These are phyloP conservation scores for Fraxinus paxiana DNA, from an alignment of 305 asterid genomes.

Conservation along the genomic window DNA sequence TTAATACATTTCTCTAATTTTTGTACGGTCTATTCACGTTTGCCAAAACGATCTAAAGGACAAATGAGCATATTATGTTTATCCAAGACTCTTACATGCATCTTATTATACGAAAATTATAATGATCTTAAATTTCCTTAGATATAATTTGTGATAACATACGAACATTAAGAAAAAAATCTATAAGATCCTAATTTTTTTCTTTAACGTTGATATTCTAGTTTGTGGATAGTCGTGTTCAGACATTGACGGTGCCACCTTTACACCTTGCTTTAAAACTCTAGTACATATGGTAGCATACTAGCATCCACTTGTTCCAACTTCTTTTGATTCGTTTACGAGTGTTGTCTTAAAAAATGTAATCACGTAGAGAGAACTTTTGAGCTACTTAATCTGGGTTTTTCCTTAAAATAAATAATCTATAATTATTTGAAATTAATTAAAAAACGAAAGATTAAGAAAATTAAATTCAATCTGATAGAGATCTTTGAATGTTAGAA, in stretches of 20 bases:
- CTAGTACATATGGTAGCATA: neutral
- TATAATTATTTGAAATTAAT: neutral
- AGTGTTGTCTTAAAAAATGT: neutral
- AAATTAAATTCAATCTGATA: neutral
- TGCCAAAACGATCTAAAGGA: neutral
- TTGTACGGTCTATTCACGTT: neutral
- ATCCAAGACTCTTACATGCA: neutral
- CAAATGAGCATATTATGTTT: neutral
- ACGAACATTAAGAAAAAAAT: neutral
- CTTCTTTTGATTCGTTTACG: neutral
- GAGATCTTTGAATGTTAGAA: neutral
- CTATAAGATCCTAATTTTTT: neutral
- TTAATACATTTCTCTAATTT: neutral
- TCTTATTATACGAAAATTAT: neutral
- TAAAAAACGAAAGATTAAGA: neutral
- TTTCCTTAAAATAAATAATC: neutral
- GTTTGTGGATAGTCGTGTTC: neutral
- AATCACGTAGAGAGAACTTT: neutral
- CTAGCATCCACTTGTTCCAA: neutral
- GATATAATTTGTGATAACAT: neutral
- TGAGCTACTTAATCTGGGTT: neutral
- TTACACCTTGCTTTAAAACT: neutral
- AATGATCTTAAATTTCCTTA: too few relatives aligned
- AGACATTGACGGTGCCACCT: neutral
- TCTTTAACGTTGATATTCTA: neutral